Base-by-base conservation (phyloP, 768 basidiomycete genomes). In the Suillus subluteus region DNA sequence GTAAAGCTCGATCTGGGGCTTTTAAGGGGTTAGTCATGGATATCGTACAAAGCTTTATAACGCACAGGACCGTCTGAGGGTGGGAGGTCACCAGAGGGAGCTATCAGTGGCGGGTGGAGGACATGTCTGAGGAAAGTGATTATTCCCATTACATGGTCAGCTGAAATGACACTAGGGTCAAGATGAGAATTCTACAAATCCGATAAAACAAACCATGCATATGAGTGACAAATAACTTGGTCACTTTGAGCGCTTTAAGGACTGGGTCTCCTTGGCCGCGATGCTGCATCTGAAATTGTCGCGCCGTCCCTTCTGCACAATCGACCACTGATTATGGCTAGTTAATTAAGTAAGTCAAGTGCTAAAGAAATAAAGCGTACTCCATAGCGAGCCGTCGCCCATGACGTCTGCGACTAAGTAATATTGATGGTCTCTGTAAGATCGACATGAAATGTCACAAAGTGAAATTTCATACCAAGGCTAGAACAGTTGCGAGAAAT, bases 211-310 rank as follows among this genome's bases (percentile, higher is more conserved):
- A 72, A 89, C 94, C 87, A 72, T 95, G 94, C 87, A 94, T 88
- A 71, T 95, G 94, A 2, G 94, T 95, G 62, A 95, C 82, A 75
- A 95, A 94, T 54, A 96, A 84, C 72, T 90, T 92, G 3, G 78
- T 77, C 37, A 95, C 80, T 65, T 79, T 85, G 43, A 74, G 81
- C 21, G 82, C 72, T 71, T 80, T 83, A 64, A 88, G 71, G 59
- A 71, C 48, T 72, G 70, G 58, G 68, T 75, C 64, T 50, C 68
- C 68, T 70, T 71, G 66, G 40, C 70, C 64, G 58, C 68, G 71
- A n/a, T 88, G 86, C 66, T 91, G 88, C 6, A 79, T 76, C 21
- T 80, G 77, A 68, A 94, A 88, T 73, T 94, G 92, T 35, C 90
- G 82, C 16, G 85, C 78, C 15, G 92, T 93, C 43, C 93, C 93